Base-by-base conservation (phyloP, 768 basidiomycete genomes). In the Russula earlei region DNA sequence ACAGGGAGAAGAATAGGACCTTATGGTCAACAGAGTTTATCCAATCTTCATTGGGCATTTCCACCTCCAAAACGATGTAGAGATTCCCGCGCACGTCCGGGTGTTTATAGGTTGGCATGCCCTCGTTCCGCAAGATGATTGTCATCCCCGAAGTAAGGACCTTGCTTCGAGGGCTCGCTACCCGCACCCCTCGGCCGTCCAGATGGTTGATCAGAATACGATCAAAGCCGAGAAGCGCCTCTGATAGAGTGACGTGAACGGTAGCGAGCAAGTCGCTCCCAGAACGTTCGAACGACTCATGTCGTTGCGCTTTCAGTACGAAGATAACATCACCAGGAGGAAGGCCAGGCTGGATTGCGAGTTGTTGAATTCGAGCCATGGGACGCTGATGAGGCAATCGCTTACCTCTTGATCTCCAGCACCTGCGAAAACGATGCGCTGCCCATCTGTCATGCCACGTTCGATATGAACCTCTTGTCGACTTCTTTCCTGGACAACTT, bases 141-240 rank as follows among this genome's bases (percentile, higher is more conserved):
- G 82, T 80, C 60, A 86, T 82, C 11, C 83, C 82, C 4, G 83
- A 77, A 58, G 82, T 81, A 65, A 94, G 79, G 27, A 93, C 80
- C 67, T 85, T 87, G 8, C 85, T 82, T 0, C 80, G 75, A 5
- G 88, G 88, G 61, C 81, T 85, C 0, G 81, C 71, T 12, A 96
- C 80, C 36, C 81, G 82, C 49, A 97, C 77, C n/a, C 92, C 92
- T 14, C 92, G 82, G 10, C 93, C 93, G 66, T 99, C 95, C 29
- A 99, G 76, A 68, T 99, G 95, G 7, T 85, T 88, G 55, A 99
- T 73, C 22, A 96, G 71, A 59, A 97, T 85, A 25, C 95, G 82
- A 45, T 85, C 88, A 72, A 99, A 94, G n/a, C 95, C 95, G 51
- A 96, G 78, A 10, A 98, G 78, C 3, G 93, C 90, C 70, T 99